Base-by-base conservation (phyloP, 306 rosid genomes). In the Pachyrhizus erosus region DNA sequence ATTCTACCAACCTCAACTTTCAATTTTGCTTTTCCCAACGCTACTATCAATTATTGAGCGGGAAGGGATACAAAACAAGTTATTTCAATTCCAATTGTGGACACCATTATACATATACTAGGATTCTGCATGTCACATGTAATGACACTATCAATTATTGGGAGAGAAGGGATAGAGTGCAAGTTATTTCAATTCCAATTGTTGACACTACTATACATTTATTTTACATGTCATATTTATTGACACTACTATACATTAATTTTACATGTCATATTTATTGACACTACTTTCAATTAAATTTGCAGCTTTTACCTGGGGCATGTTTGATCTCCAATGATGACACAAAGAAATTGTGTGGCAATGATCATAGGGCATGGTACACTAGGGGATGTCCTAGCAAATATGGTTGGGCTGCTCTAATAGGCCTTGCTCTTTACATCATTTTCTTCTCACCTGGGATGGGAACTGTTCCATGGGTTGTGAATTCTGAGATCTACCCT, bases 401-500 rank as follows among this genome's bases (percentile, higher is more conserved):
- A 31, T 64, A 0, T 40, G 96, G 96, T 48, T 90, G 90, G 88
- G 64, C 80, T 46, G 96, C 96, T 0, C 75, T 92, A 9, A 7
- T 52, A 4, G 91, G 90, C 4, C 86, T 88, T 43, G 94, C 85
- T 14, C 88, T 90, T 33, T 92, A 92, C 92, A 92, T 88, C 37
- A 45, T 90, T 2, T 88, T 65, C 85, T 92, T 90, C 76, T 87
- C 97, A 15, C 94, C 92, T 0, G 94, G 97, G 2, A 90, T 89
- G 97, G 97, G 92, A 49, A 88, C 91, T 5, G 88, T 86, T 52
- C 94, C 97, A 21, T 92, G 97, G 97, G 91, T 90, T 73, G 78
- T 92, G 7, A 92, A 92, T 72, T 90, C 97, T 18, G 94, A 92
- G 83, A 92, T 92, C 7, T 92, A 92, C 48, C 97, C 97, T 0